Evolutionary conservation across 1,284 basidiomycete genomes (phyloP), one percentile per base, ranked within the genome.

Genomic region (Ganoderma lingzhi): DNA sequence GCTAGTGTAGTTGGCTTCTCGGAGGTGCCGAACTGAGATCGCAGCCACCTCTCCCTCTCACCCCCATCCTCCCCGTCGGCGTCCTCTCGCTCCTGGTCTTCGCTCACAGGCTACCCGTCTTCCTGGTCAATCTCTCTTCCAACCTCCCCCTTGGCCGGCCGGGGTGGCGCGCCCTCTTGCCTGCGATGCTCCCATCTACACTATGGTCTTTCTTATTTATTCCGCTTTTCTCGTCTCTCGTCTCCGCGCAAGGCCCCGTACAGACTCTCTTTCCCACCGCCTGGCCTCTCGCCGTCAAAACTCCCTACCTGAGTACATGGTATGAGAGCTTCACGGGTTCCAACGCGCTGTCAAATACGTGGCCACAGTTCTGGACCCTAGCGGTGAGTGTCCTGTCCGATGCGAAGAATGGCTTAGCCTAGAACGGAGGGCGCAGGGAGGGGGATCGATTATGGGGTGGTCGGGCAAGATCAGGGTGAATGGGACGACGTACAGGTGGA

Each of bases 391-490:
- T 10, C 53, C 28, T 14, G 28, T 53, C 9, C 23, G 0, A 6
- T 23, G n/a, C 8, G 23, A 0, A 30, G 17, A 8, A 3, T 2
- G 37, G 23, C 30, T 28, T 12, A 3, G 1, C n/a, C 23, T 37
- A 35, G 28, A 70, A 19, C 51, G 30, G 15, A 30, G 15, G 30
- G 10, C 6, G n/a, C 23, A 69, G 68, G 28, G 42, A 15, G 3
- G 2, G 42, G 2, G 1, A 19, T 44, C 23, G 3, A 62, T 62
- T 2, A 61, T 68, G 35, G 76, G 69, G 3, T 72, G 74, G 75
- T 64, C 68, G 2, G 76, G 76, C 53, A 69, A 66, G 28, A 66
- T 76, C 51, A 71, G 74, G 51, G 71, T 77, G 19, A 75, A 77
- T 69, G 67, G 70, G 6, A 51, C 37, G n/a, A 68, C 70, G 1